Percentiles rank a stretch among this genome's conserved stretches.
Evolutionary conservation across 2,329 filamentous ascomycete genomes (phyloP).

Genomic region (Colletotrichum lini): DNA sequence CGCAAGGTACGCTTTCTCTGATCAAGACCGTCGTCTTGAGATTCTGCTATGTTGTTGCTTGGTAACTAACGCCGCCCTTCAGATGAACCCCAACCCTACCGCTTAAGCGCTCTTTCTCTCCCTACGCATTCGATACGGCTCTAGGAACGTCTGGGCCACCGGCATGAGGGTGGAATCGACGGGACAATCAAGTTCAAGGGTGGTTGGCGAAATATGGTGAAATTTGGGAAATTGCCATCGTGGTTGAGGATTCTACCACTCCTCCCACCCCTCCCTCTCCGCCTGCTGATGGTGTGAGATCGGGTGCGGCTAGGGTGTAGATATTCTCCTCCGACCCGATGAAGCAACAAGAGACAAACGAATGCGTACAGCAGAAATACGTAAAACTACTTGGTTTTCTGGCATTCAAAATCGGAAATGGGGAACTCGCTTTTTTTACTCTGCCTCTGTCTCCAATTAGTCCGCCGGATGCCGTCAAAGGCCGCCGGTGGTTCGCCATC

Average conservation of each 20-base stretch:
- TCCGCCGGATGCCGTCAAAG: background rate
- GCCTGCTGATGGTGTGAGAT: slow-evolving; percentile 18
- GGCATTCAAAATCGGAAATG: slow-evolving; percentile 40
- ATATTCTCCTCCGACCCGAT: slow-evolving; percentile 14
- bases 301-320: slow-evolving; percentile 5
- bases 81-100: slow-evolving; percentile 61
- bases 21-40: background rate
- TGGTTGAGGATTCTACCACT: slow-evolving; percentile 11
- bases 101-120: slow-evolving; percentile 49
- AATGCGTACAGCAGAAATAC: slow-evolving; percentile 41
- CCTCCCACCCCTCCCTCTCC: slow-evolving; percentile 16
- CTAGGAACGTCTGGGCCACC: slow-evolving; percentile 42
- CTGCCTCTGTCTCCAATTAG: slow-evolving; percentile 25
- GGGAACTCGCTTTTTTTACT: slow-evolving; percentile 30
- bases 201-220: slow-evolving; percentile 40
- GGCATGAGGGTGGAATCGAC: slow-evolving; percentile 43
- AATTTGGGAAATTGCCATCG: slow-evolving; percentile 37
- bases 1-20: slow-evolving; percentile 79
- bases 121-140: slow-evolving; percentile 43
- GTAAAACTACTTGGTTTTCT: slow-evolving; percentile 39
- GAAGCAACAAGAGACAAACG: slow-evolving; percentile 37
- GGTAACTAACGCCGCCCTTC: slow-evolving; percentile 42
- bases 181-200: slow-evolving; percentile 36
- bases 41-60: background rate
- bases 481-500: background rate